Evolutionary conservation across 148 eudicot genomes (phyloP), one percentile per base, ranked within the genome.

Genomic region (Bassia scoparia): DNA sequence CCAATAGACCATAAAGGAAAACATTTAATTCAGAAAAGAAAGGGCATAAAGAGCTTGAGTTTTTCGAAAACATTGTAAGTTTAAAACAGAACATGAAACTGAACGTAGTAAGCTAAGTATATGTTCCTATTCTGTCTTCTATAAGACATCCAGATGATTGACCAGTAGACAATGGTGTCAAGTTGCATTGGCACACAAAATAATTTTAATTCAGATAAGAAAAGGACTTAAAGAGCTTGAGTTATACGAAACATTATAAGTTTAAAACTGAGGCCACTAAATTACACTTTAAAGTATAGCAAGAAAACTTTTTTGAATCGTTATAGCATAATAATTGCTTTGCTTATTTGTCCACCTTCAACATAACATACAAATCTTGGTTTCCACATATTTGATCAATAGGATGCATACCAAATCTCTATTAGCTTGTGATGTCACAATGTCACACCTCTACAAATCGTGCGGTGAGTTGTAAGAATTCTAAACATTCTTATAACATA

Each of bases 371-470:
- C 83, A 73, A 96, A 86, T 80, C 99, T 90, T 68, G 89, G 74
- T 74, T 69, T 74, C 70, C 77, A 81, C 97, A 96, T 92, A 74
- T 96, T 96, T 59, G 99, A 96, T 75, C 99, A 97, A 86, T 63
- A 96, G 59, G 89, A 6, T 59, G 97, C 97, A 78, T 96, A 96
- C 96, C 96, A 92, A 59, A 96, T 79, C 60, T 96, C 86, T 73
- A 82, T 53, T 75, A 85, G 75, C 37, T 86, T 85, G 56, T 90
- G 89, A n/a, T n/a, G n/a, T n/a, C n/a, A n/a, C n/a, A n/a, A n/a
- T n/a, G n/a, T n/a, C n/a, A n/a, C n/a, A n/a, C n/a, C n/a, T n/a
- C n/a, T n/a, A n/a, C n/a, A n/a, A n/a, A n/a, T n/a, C n/a, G n/a
- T n/a, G n/a, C n/a, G n/a, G n/a, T n/a, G 17, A 21, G 56, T 58